phyloP scores from a whole-genome alignment of 2,329 filamentous ascomycete genomes.

The Fusarium sp. region DNA sequence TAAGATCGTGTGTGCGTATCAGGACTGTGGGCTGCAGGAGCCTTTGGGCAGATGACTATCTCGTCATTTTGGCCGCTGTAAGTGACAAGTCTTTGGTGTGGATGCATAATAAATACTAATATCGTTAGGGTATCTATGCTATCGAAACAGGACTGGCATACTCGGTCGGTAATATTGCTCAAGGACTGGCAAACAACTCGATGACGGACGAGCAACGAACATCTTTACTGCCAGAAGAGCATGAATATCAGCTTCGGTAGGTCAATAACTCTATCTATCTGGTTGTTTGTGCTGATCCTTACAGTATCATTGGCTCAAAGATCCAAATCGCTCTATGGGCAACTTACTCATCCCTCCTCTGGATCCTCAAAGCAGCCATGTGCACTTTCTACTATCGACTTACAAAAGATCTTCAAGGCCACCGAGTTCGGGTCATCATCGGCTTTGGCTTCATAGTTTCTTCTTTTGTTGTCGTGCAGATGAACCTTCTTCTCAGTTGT shows the following conservation, averaged over 20 bases:
- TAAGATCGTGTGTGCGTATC: slow-evolving; percentile 62
- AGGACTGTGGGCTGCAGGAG: slow-evolving; percentile 57
- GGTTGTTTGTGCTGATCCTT: not conserved
- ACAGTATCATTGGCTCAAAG: slow-evolving; percentile 64
- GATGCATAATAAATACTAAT: not conserved
- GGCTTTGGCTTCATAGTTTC: slow-evolving; percentile 59
- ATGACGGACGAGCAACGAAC: slow-evolving; percentile 63
- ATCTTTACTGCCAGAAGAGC: slow-evolving; percentile 52
- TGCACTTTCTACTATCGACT: slow-evolving; percentile 65
- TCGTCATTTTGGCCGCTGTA: slow-evolving; percentile 65
- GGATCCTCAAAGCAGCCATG: slow-evolving; percentile 66
- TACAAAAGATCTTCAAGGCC: slow-evolving; percentile 54
- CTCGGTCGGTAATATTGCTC: slow-evolving; percentile 57
- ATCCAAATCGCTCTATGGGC: slow-evolving; percentile 66
- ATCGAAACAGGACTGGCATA: slow-evolving; percentile 62
- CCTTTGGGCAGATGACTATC: slow-evolving; percentile 67
- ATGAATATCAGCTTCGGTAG: slow-evolving; percentile 55
- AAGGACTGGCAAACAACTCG: slow-evolving; percentile 64
- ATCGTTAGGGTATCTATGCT: slow-evolving; percentile 58
- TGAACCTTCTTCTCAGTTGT: slow-evolving; percentile 62
- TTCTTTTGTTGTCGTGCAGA: slow-evolving; percentile 60
- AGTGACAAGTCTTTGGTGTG: not conserved
- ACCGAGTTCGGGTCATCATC: slow-evolving; percentile 57
- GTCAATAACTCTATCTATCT: not conserved
- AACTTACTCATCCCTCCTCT: slow-evolving; percentile 62